A percentile compares a stretch with the other conserved stretches of the same genome.
phyloP scores from a whole-genome alignment of 768 basidiomycete species.

The Russula earlei region DNA sequence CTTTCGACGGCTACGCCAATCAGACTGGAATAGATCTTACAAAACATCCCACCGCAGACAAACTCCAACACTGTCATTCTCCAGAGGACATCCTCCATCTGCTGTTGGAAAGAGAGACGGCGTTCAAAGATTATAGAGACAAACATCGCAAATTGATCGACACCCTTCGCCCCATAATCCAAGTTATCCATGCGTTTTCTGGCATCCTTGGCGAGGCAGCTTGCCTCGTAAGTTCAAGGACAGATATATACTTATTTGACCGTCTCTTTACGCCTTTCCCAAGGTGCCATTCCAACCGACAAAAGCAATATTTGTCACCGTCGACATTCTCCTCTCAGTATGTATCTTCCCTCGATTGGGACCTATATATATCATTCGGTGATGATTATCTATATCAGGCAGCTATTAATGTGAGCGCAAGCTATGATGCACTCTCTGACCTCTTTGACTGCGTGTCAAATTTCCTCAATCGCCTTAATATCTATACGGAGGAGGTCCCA shows the following conservation, averaged over 20 bases:
- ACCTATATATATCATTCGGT: background rate
- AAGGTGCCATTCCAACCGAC: background rate
- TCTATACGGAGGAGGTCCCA: background rate
- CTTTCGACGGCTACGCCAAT: background rate
- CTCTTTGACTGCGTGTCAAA: background rate
- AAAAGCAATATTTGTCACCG: background rate
- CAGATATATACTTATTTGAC: background rate
- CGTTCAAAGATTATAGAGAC: background rate
- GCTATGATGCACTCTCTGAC: background rate
- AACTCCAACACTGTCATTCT: background rate
- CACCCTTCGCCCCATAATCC: background rate
- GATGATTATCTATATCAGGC: background rate
- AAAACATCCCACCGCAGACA: background rate
- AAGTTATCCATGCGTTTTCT: background rate
- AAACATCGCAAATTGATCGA: background rate
- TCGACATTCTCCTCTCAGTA: background rate
- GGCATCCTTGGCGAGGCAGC: background rate
- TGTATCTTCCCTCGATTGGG: background rate
- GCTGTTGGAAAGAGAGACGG: background rate
- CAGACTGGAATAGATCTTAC: background rate
- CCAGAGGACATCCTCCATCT: background rate
- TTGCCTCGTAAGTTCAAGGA: constrained; percentile 20
- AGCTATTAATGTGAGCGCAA: background rate
- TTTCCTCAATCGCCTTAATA: background rate
- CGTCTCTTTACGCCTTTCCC: background rate